These are phyloP conservation scores for Plasmodium sp. DNA, from an alignment of 169 alveolate genomes.

Conservation along the genomic window DNA sequence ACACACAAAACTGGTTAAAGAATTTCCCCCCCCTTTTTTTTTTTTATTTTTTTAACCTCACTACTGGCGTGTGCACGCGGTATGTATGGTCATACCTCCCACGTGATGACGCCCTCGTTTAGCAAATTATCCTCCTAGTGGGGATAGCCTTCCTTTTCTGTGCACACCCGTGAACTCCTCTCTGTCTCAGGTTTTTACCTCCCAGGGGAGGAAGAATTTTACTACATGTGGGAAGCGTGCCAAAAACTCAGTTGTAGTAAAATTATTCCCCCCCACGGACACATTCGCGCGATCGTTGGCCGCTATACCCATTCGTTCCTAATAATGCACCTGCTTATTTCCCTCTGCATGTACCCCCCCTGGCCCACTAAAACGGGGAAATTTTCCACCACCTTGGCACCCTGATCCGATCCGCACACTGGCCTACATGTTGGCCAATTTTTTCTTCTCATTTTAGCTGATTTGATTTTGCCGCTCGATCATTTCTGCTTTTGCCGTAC, in stretches of 20 bases:
- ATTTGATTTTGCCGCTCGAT: neutral
- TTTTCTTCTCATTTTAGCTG: neutral
- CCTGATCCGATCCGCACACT: neutral
- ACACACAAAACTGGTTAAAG: neutral
- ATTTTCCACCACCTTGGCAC: neutral
- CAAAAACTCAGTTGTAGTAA: neutral
- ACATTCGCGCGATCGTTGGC: neutral
- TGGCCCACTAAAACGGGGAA: neutral
- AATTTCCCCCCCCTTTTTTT: neutral
- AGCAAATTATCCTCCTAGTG: neutral
- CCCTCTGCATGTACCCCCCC: neutral
- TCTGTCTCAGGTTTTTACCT: neutral
- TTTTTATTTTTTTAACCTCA: neutral
- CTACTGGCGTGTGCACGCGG: neutral
- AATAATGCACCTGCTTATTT: neutral
- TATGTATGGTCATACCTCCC: neutral
- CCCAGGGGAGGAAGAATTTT: neutral
- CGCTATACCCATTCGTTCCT: neutral
- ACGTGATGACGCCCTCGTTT: neutral
- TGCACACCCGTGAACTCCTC: neutral
- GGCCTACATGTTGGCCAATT: neutral
- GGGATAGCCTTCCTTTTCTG: neutral
- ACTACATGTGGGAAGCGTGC: neutral
- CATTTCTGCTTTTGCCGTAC: neutral
- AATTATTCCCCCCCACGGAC: neutral